Evolutionary conservation across 331 rosid genomes (phyloP).

Genomic region (Pyrus hybrid): DNA sequence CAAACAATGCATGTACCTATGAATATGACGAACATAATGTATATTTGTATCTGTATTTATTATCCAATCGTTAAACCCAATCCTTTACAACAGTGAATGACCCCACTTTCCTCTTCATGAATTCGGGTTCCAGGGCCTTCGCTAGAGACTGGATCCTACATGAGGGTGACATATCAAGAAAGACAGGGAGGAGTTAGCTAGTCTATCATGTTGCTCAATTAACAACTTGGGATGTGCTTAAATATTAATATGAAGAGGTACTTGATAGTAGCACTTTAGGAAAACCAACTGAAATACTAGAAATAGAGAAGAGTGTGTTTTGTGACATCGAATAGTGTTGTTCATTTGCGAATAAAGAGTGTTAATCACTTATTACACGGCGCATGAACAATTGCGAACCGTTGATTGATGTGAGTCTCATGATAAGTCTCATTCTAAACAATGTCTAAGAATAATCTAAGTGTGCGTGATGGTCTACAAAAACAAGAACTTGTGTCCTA

Average conservation of each 20-base stretch:
- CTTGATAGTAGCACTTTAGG: neutral
- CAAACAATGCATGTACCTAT: neutral
- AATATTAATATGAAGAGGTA: neutral
- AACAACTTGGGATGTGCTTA: neutral
- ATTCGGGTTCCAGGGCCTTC: neutral
- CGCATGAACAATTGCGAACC: neutral
- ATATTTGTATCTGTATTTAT: neutral
- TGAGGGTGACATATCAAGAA: neutral
- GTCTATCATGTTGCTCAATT: neutral
- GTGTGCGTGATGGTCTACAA: neutral
- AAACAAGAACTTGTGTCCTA: neutral
- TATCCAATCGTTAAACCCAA: neutral
- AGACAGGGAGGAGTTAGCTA: neutral
- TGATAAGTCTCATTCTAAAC: neutral
- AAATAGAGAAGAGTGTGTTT: neutral
- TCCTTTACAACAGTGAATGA: neutral
- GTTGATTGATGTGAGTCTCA: neutral
- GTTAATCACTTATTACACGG: neutral
- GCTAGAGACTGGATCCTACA: neutral
- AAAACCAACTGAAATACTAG: neutral
- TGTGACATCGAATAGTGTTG: neutral
- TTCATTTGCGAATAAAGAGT: neutral
- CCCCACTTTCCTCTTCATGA: neutral
- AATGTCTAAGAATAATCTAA: neutral
- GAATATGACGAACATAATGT: neutral